phyloP scores from a whole-genome alignment of 2,329 filamentous ascomycete species.

The Kalaharituber pfeilii region DNA sequence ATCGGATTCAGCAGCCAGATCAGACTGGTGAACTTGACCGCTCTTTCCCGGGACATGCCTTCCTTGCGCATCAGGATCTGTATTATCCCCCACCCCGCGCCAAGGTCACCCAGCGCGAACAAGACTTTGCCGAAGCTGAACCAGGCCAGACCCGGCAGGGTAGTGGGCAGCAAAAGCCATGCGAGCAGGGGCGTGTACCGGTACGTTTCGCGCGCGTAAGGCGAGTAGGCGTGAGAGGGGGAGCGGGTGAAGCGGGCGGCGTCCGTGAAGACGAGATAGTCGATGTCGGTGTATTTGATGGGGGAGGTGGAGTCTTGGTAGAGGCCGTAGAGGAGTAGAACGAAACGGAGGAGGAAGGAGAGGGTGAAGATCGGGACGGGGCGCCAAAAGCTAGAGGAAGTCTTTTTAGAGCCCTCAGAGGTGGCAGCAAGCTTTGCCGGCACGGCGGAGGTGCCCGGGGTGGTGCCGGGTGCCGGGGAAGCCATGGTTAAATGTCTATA shows the following conservation, averaged over 20 bases:
- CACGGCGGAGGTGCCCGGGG: too few species aligned
- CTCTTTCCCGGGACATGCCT: conserved; percentile 36
- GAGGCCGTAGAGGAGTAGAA: conserved; percentile 69
- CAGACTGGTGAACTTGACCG: conserved; percentile 53
- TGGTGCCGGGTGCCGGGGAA: too few species aligned
- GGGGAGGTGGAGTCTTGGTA: conserved; percentile 85
- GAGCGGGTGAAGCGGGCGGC: conserved; percentile 58
- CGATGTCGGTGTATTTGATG: conserved; percentile 96
- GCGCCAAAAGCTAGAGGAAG: too few species aligned
- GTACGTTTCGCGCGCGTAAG: conserved; percentile 84
- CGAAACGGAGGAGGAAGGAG: conserved; percentile 46
- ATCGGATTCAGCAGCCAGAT: conserved; percentile 96
- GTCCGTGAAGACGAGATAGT: conserved; percentile 97
- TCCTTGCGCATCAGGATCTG: conserved; percentile 31
- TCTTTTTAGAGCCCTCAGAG: too few species aligned
- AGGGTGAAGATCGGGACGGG: conserved; percentile 36
- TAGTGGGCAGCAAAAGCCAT: conserved; percentile 74
- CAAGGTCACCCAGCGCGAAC: conserved; percentile 66
- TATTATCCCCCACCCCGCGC: conserved; percentile 65
- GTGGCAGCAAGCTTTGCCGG: too few species aligned
- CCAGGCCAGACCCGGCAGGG: conserved; percentile 38
- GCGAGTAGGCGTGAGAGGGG: conserved; percentile 48
- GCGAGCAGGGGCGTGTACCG: conserved; percentile 88
- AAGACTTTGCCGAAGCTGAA: conserved; percentile 77
- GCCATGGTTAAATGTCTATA: too few species aligned